Percentiles rank a stretch among this genome's conserved stretches.
Conservation (phyloP, 2,329 filamentous ascomycete species). For the Dothistroma pini region DNA sequence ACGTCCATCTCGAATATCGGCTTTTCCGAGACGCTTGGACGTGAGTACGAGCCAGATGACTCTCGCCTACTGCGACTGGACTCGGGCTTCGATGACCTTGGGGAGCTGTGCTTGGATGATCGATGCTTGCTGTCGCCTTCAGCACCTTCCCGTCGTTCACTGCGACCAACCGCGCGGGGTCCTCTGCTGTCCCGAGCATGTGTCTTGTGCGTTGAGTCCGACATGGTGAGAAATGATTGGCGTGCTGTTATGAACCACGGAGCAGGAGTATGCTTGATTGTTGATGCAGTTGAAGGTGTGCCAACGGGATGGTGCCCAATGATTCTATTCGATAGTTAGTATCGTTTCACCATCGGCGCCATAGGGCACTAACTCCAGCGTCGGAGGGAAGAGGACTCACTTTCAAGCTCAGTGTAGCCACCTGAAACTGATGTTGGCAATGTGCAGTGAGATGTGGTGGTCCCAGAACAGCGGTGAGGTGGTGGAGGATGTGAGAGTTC, state of each 20-base stretch:
- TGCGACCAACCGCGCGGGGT: slow-evolving; percentile 28
- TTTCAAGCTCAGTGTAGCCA: slow-evolving; percentile 16
- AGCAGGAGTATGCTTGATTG: neutral
- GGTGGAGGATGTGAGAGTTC: slow-evolving; percentile 14
- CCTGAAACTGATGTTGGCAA: slow-evolving; percentile 18
- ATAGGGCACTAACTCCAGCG: neutral
- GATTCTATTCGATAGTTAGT: slow-evolving; percentile 3
- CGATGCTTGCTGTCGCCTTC: slow-evolving; percentile 22
- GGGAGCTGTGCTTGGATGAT: slow-evolving; percentile 20
- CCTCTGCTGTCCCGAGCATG: slow-evolving; percentile 30
- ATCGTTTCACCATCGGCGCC: slow-evolving; percentile 11
- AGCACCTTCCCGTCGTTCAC: slow-evolving; percentile 20
- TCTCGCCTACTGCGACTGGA: slow-evolving; percentile 26
- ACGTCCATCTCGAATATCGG: slow-evolving; percentile 33
- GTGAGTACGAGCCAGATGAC: slow-evolving; percentile 14
- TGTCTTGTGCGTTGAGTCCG: slow-evolving; percentile 23
- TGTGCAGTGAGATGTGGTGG: slow-evolving; percentile 9
- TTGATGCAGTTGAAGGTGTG: neutral
- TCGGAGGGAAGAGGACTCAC: slow-evolving; percentile 10
- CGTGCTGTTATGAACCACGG: slow-evolving; percentile 1
- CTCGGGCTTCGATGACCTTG: slow-evolving; percentile 28
- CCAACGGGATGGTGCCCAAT: slow-evolving; percentile 7
- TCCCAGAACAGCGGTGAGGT: slow-evolving; percentile 14
- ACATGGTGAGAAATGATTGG: slow-evolving; percentile 20
- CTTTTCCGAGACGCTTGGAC: slow-evolving; percentile 15